Base-by-base conservation (phyloP, 768 basidiomycete genomes). In the Hypholoma sublateritium region DNA sequence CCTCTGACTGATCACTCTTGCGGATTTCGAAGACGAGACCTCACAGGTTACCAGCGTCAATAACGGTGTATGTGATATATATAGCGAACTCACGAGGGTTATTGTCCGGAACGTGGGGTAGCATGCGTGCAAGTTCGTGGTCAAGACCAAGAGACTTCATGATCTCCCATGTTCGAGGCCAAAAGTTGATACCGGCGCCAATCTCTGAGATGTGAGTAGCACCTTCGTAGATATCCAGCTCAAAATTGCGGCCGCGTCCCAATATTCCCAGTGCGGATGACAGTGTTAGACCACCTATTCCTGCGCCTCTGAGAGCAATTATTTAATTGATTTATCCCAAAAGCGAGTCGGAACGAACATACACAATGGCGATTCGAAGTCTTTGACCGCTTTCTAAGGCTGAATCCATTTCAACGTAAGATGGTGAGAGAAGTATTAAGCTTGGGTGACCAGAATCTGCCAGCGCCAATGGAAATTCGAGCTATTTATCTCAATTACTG, bases 161-260 rank as follows among this genome's bases (percentile, higher is more conserved):
- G 5, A 77, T 68, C 11, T 70, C 72, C 76, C 75, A 75, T 13
- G 69, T 66, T 25, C 77, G 71, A 36, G 69, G 71, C 71, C 72
- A 80, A 7, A 79, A 60, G 3, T 67, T 69, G 46, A 81, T 73
- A 0, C 79, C 80, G 19, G 78, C 79, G 7, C 80, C 80, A 42
- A 77, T 66, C 43, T 77, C 75, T 2, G 71, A 69, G 34, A 81
- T 70, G 19, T 63, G 62, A 0, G 73, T 59, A 2, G 77, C 67
- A 8, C 75, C 69, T 51, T 81, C 80, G 58, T 77, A 81, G 13
- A 81, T 59, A n/a, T 74, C 70, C 4, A 80, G 66, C 1, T 72
- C 66, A 8, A 72, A 58, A 1, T 59, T 61, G 50, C 57, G 53
- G n/a, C 62, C 56, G 7, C 57, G 51, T 13, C 63, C 65, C 54